Evolutionary conservation across 2,329 filamentous ascomycete genomes (phyloP), one percentile per base, ranked within the genome.

Genomic region (Zymoseptoria ardabiliae): DNA sequence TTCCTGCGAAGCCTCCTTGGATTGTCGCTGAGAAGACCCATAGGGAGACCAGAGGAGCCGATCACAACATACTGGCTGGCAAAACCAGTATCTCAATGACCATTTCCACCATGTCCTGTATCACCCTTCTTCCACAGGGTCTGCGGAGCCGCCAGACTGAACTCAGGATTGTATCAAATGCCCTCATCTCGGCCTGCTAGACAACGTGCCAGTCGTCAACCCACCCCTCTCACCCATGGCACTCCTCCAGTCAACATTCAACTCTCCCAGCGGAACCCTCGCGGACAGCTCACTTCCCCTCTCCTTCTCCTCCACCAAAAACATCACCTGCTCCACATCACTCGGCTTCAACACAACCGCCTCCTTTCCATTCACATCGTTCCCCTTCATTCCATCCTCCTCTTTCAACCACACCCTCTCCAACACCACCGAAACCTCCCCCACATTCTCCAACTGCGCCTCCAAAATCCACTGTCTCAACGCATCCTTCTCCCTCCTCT

Each of bases 371-470:
- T 65, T 65, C 55, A 71, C 51, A 21, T 59, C 65, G 49, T 54
- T 59, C 50, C 68, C 65, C n/a, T 11, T 56, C 4, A 72, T 61
- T 10, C 66, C 68, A 53, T 70, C 67, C 53, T 65, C 66, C 57
- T 68, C 65, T 51, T 64, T 69, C 61, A 73, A 55, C 62, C 59
- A 62, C n/a, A 71, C 65, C 41, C 60, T 81, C 74, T 96, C 90
- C 55, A 99, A 81, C 70, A 89, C 84, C 65, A 97, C 88, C 4
- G 86, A 79, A 51, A 87, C 86, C 72, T 97, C 92, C 53, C 90
- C 90, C 70, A 92, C 89, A 74, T 97, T 99, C 78, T 99, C 94
- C 60, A 99, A 76, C 77, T 99, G 94, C 23, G 93, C 94, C 74
- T 99, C 94, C 54, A 99, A 80, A 13, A 90, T 86, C 82, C 90